Evolutionary conservation across 768 basidiomycete species (phyloP).

Genomic region (Erythrobasidium yunnanense): DNA sequence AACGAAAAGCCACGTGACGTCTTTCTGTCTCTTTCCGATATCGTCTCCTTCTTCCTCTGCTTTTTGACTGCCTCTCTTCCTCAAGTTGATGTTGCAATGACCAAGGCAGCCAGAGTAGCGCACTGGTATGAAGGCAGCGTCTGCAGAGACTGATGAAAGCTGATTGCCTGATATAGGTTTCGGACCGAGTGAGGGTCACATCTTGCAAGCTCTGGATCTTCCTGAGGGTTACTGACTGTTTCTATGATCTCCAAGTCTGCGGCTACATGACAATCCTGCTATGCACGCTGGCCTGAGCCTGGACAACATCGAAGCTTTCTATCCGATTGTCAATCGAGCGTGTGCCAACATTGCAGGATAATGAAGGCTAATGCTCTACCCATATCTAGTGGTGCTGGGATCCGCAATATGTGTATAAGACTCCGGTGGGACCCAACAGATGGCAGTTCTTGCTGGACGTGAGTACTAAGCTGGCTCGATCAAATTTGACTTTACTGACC

Average conservation of each 20-base stretch:
- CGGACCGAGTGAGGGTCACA: constrained; percentile 13
- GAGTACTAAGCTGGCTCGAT: neutral
- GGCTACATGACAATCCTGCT: constrained; percentile 35
- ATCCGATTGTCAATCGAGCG: constrained; percentile 20
- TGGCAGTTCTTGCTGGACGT: constrained; percentile 31
- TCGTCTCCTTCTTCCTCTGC: neutral
- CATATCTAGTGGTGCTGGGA: constrained; percentile 41
- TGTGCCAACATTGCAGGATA: constrained; percentile 31
- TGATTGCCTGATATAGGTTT: neutral
- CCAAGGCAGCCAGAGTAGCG: constrained; percentile 6
- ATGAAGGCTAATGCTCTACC: constrained; percentile 35
- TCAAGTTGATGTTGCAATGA: no score
- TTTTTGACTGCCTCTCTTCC: no score
- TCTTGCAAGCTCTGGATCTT: no score
- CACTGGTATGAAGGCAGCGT: constrained; percentile 12
- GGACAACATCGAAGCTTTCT: constrained; percentile 19
- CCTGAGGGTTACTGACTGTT: neutral
- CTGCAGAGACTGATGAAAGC: neutral
- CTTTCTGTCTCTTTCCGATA: neutral
- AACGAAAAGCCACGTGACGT: neutral
- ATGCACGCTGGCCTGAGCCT: constrained; percentile 17
- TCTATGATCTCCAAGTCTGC: constrained; percentile 31
- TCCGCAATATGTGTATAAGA: constrained; percentile 31
- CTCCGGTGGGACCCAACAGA: constrained; percentile 40
- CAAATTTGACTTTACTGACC: constrained; percentile 31